Base-by-base conservation (phyloP, 306 rosid species). In the Fragaria ananassa region DNA sequence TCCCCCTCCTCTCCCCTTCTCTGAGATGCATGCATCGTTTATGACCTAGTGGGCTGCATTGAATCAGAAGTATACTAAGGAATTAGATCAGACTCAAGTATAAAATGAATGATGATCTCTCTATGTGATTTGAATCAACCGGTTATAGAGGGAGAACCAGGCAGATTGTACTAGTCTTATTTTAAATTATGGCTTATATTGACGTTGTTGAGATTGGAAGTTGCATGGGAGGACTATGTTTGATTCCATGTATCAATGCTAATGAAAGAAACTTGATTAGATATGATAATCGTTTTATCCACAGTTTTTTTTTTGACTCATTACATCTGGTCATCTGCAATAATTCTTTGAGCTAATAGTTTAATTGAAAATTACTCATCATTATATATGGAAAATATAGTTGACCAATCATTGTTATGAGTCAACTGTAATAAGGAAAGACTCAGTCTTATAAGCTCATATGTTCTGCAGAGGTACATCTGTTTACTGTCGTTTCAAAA, bases 11-110 rank as follows among this genome's bases (percentile, higher is more conserved):
- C 8, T 67, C 42, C 57, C 23, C 11, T 6, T 18, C 46, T 35
- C n/a, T 74, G 42, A 29, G 23, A 53, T 73, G 23, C 63, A n/a
- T 42, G 50, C 49, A 54, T 62, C 74, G 15, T 71, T 73, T 58
- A 31, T 79, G 66, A 39, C 68, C 54, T 65, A 68, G 54, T 27
- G 68, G 61, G 42, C 71, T 35, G 39, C 39, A n/a, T 56, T 21
- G 54, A 27, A 56, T 41, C 37, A 21, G 42, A 56, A 56, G 14
- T 39, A 17, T 23, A 19, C 76, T 31, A 0, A 17, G 54, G 62
- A 72, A 58, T 25, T 29, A 9, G 5, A 70, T 15, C 6, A 71
- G 35, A 23, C 19, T 15, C 29, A 6, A 70, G 51, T 13, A 56
- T 12, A 21, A 10, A 54, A 56, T 21, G 15, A 57, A 13, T 11